A percentile compares a stretch with the other conserved stretches of the same genome.
Evolutionary conservation across 371 early-diverging fungal genomes (phyloP).

Genomic region (Nematocida minor): DNA sequence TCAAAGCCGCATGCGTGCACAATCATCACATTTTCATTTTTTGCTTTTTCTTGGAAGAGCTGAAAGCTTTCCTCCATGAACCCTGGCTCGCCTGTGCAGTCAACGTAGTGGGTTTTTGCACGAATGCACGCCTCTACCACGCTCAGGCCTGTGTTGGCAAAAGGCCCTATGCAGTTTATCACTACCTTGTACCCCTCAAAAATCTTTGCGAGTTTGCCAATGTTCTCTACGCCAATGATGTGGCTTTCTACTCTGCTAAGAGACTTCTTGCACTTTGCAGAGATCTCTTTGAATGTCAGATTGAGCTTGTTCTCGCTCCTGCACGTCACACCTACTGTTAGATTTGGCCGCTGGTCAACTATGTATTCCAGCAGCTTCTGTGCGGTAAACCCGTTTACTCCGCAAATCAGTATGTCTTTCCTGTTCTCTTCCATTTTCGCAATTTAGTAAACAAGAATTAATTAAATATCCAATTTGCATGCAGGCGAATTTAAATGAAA

Average conservation of each 20-base stretch:
- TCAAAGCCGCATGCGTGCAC: slow-evolving; percentile 82
- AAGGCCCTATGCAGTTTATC: slow-evolving; percentile 77
- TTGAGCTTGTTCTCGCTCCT: slow-evolving; percentile 67
- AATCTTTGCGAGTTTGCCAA: slow-evolving; percentile 68
- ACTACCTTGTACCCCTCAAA: slow-evolving; percentile 70
- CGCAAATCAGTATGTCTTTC: slow-evolving; percentile 72
- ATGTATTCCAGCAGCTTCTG: slow-evolving; percentile 70
- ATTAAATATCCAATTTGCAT: background rate
- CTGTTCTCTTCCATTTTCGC: slow-evolving; percentile 9
- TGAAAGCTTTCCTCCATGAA: slow-evolving; percentile 71
- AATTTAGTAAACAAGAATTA: slow-evolving; percentile 3
- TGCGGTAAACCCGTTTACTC: slow-evolving; percentile 79
- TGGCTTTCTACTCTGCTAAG: slow-evolving; percentile 55
- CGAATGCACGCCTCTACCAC: slow-evolving; percentile 75
- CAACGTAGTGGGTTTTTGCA: slow-evolving; percentile 76
- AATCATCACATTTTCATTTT: slow-evolving; percentile 68
- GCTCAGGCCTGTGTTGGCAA: slow-evolving; percentile 71
- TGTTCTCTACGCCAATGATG: slow-evolving; percentile 69
- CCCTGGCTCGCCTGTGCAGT: slow-evolving; percentile 76
- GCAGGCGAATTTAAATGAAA: background rate
- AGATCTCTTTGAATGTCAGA: slow-evolving; percentile 1
- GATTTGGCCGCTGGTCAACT: slow-evolving; percentile 41
- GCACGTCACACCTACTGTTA: slow-evolving; percentile 71
- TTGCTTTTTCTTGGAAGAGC: slow-evolving; percentile 70
- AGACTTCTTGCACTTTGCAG: slow-evolving; percentile 24